Evolutionary conservation across 1,284 basidiomycete genomes (phyloP), one percentile per base, ranked within the genome.

Genomic region (Spongispora temasekensis): DNA sequence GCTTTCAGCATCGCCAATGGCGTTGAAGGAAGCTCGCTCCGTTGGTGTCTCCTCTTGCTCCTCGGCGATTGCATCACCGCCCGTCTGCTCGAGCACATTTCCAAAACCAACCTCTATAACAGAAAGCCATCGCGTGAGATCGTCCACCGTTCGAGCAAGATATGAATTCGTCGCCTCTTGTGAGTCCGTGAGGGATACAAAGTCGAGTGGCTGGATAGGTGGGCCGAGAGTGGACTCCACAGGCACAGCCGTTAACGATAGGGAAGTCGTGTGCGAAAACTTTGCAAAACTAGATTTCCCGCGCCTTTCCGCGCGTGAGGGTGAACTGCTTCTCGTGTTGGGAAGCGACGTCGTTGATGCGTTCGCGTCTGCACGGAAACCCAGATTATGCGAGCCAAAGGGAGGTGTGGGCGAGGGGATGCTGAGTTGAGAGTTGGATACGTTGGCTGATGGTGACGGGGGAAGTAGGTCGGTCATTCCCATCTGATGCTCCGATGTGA

Each of bases 71-170:
- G 80, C 79, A 59, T 84, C 77, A 27, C 71, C 75, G 21, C 72
- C 68, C 1, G 76, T 68, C 52, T 76, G 77, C 52, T 89, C 87
- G 52, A 95, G 77, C 65, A 95, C 78, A 53, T 79, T 83, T 55
- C 80, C 82, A 35, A 95, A 76, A 1, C 91, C 93, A 10, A 74
- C 75, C 72, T 94, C 91, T 1, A 97, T 84, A 1, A 89, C 81
- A 5, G 86, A 83, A 57, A 98, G 77, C 94, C 94, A 97, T 64
- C 84, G 81, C 3, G 86, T 82, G 48, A 98, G 82, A 66, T 93
- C 89, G 60, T 91, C 89, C 9, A 97, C 87, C 1, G 90, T 92
- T 53, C 80, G 78, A 37, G 88, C 88, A 42, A 98, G 81, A 69
- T 91, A 88, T 1, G 79, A 76, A 65, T 93, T 90, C 0, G 91